Evolutionary conservation across 768 basidiomycete genomes (phyloP).

Genomic region (Xerocomellus dryophilus): DNA sequence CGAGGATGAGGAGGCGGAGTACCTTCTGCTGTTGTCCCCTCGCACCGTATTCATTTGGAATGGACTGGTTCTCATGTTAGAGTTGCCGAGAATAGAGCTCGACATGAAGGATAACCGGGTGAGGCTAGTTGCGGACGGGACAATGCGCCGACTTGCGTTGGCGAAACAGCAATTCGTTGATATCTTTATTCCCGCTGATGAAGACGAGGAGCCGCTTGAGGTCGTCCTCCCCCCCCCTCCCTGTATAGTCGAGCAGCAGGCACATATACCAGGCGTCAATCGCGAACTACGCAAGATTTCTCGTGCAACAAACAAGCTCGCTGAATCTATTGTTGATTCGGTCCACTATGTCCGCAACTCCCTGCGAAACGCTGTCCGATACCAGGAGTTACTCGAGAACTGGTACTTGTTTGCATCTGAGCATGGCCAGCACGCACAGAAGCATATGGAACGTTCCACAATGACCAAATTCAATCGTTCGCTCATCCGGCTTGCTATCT

Average conservation of each 20-base stretch:
- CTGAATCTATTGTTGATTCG: slow-evolving; percentile 90
- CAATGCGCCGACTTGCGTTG: slow-evolving; percentile 65
- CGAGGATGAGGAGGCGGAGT: slow-evolving; percentile 59
- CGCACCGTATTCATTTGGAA: slow-evolving; percentile 88
- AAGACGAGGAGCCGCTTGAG: slow-evolving; percentile 55
- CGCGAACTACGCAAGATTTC: slow-evolving; percentile 86
- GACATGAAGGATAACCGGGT: slow-evolving; percentile 84
- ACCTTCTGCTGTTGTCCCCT: slow-evolving; percentile 85
- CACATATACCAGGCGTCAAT: slow-evolving; percentile 88
- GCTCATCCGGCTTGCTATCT: slow-evolving; percentile 87
- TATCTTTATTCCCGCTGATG: slow-evolving; percentile 58
- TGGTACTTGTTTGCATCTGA: slow-evolving; percentile 98
- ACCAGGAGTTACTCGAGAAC: slow-evolving; percentile 85
- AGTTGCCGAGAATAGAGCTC: slow-evolving; percentile 73
- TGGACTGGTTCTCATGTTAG: slow-evolving; percentile 77
- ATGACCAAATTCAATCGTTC: slow-evolving; percentile 76
- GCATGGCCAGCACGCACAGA: slow-evolving; percentile 86
- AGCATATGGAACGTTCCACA: slow-evolving; percentile 75
- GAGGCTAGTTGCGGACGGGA: slow-evolving; percentile 89
- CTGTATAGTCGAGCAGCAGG: slow-evolving; percentile 75
- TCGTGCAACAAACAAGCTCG: slow-evolving; percentile 84
- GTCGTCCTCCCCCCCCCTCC: slow-evolving; percentile 39
- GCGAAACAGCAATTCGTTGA: slow-evolving; percentile 79
- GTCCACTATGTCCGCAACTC: slow-evolving; percentile 80
- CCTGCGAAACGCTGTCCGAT: slow-evolving; percentile 54